Base-by-base conservation (phyloP, 2,329 filamentous ascomycete species). In the Zasmidium cellare region DNA sequence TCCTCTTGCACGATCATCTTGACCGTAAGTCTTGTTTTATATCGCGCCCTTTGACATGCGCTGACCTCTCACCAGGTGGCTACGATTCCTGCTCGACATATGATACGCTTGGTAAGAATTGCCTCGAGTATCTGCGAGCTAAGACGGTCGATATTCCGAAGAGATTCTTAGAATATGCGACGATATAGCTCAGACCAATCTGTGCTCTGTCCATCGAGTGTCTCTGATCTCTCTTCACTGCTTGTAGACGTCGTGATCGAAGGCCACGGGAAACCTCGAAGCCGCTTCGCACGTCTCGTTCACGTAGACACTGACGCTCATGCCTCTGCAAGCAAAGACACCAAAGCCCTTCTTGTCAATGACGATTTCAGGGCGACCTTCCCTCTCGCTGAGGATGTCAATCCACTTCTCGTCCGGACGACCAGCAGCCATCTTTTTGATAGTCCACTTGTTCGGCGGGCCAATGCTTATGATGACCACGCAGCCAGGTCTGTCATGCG, bases 371-470 rank as follows among this genome's bases (percentile, higher is more conserved):
- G 79, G 79, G 50, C 81, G 67, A 55, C 79, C 78, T 77, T 80
- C 84, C 2, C 83, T 6, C 76, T 80, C 52, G 86, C 62, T 63
- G 46, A 72, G 70, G 1, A 89, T 67, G 74, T 90, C 86, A 0
- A 82, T 85, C 86, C 87, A 89, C 41, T 75, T 71, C 73, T 89
- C 83, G 0, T 83, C 85, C 0, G 77, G 77, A 51, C 77, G 71
- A 0, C 87, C 87, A 12, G 88, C 84, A 59, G 79, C 81, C 86
- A 90, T 89, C 59, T 76, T 79, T 67, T 84, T 85, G 59, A 61
- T 55, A 7, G 64, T 65, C 61, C 62, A 66, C 24, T 56, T 60
- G 3, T 54, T 35, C n/a, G 58, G 61, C 56, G 49, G 31, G 2
- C 60, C 67, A 50, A 73, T 69, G 44, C 64, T 69, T 57, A 75